phyloP scores from a whole-genome alignment of 83 land plant species.

The Picea engelmannii region DNA sequence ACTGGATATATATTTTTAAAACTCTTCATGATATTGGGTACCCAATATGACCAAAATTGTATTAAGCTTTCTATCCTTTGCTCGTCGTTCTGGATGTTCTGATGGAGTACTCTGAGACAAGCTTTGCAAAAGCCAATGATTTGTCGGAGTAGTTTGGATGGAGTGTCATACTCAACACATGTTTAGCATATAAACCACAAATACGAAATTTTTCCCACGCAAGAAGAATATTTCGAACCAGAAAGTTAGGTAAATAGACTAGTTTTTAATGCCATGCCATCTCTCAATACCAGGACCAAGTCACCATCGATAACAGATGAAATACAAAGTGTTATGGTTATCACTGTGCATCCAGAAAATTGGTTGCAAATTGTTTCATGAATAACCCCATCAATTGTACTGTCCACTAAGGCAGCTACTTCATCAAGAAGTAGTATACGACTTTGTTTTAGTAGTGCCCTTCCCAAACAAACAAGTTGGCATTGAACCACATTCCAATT shows the following conservation, averaged over 20 bases:
- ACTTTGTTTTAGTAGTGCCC: too few relatives aligned
- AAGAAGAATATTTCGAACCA: neutral
- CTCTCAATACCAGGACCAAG: constrained; percentile 20
- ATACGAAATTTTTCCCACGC: neutral
- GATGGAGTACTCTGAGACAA: constrained; percentile 13
- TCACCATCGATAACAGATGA: constrained; percentile 36
- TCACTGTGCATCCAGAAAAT: constrained; percentile 47
- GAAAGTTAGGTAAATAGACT: neutral
- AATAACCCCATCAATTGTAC: too few relatives aligned
- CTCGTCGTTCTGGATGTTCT: too few relatives aligned
- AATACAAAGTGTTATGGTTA: constrained; percentile 64
- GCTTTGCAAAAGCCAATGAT: constrained; percentile 41
- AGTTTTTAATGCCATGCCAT: constrained; percentile 17
- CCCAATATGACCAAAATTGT: too few relatives aligned
- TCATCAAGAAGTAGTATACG: too few relatives aligned
- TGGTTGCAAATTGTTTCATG: constrained; percentile 37
- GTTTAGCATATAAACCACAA: constrained; percentile 17
- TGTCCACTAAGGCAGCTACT: too few relatives aligned
- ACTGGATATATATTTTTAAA: too few relatives aligned
- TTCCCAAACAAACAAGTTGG: constrained; percentile 24
- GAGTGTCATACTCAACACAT: constrained; percentile 43
- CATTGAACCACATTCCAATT: constrained; percentile 38
- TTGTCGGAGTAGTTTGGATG: constrained; percentile 38
- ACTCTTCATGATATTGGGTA: too few relatives aligned
- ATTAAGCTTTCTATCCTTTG: too few relatives aligned